phyloP scores from a whole-genome alignment of 2,329 filamentous ascomycete species.

The Tolypocladium tundrense region DNA sequence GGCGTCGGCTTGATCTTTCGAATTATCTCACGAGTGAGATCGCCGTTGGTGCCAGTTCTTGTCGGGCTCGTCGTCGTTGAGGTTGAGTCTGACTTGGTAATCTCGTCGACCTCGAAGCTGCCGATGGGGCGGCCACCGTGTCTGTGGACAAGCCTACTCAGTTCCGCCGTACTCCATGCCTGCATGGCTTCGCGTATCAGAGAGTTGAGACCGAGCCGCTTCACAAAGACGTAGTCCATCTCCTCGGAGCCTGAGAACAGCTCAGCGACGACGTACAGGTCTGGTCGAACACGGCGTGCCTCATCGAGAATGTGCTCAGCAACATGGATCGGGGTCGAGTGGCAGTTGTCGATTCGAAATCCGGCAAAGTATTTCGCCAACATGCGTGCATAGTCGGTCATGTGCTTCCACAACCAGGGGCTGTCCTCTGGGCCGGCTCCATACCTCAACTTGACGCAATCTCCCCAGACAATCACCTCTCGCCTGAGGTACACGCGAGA shows the following conservation, averaged over 20 bases:
- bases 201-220: constrained; percentile 80
- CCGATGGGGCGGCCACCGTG: constrained; percentile 92
- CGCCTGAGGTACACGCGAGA: constrained; percentile 90
- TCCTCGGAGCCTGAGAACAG: constrained; percentile 93
- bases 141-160: constrained; percentile 85
- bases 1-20: constrained; percentile 77
- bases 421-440: constrained; percentile 72
- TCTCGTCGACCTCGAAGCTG: constrained; percentile 90
- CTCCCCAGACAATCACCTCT: constrained; percentile 96
- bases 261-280: constrained; percentile 88
- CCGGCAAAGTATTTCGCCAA: constrained; percentile 93
- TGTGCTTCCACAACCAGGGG: constrained; percentile 90
- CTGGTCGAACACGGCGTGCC: constrained; percentile 76
- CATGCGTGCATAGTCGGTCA: constrained; percentile 83
- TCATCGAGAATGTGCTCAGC: constrained; percentile 92
- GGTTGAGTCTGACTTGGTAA: constrained; percentile 49
- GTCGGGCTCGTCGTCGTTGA: constrained; percentile 20
- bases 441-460: constrained; percentile 95
- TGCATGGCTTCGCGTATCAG: constrained; percentile 98
- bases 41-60: constrained; percentile 17
- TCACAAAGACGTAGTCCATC: constrained; percentile 93
- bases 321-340: constrained; percentile 89
- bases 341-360: constrained; percentile 95
- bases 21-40: constrained; percentile 51
- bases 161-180: constrained; percentile 86